phyloP scores from a whole-genome alignment of 495 filamentous ascomycete species.

The Apodospora peruviana region DNA sequence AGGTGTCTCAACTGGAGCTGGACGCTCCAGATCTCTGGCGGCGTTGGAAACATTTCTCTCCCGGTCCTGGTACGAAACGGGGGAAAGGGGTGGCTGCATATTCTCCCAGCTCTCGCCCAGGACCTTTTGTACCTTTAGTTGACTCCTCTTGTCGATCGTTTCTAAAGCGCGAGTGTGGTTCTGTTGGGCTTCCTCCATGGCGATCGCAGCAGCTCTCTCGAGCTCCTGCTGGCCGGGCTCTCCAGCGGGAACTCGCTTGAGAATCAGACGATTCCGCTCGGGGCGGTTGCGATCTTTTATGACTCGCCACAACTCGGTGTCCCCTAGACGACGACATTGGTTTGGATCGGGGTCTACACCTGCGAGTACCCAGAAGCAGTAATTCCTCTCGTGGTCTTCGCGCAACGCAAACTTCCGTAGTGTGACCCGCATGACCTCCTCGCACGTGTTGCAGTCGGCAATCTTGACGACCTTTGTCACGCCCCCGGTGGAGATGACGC shows the following conservation, averaged over 20 bases:
- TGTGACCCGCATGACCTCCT: constrained; percentile 82
- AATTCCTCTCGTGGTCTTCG: constrained; percentile 71
- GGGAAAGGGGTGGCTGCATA: constrained; percentile 73
- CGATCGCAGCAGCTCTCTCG: constrained; percentile 74
- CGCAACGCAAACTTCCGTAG: constrained; percentile 73
- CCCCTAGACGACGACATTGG: constrained; percentile 70
- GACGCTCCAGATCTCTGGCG: constrained; percentile 52
- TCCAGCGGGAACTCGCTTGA: constrained; percentile 80
- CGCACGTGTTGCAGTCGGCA: constrained; percentile 78
- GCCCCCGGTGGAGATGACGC: constrained; percentile 87
- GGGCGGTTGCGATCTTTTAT: constrained; percentile 66
- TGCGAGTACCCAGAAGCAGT: constrained; percentile 77
- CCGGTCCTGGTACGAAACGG: constrained; percentile 59
- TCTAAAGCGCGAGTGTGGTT: constrained; percentile 61
- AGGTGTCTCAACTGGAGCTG: constrained; percentile 43
- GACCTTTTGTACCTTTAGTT: constrained; percentile 74
- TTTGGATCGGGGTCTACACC: constrained; percentile 75
- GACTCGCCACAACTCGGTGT: constrained; percentile 81
- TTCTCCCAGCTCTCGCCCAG: constrained; percentile 80
- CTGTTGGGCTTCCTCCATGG: constrained; percentile 71
- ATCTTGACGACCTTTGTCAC: constrained; percentile 87
- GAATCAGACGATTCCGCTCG: constrained; percentile 84
- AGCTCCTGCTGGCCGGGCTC: constrained; percentile 79
- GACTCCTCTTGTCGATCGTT: constrained; percentile 58
- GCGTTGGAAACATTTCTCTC: constrained; percentile 60